Percentiles rank a stretch among this genome's conserved stretches.
Evolutionary conservation across 768 basidiomycete genomes (phyloP).

Genomic region (Polyporus arcularius): DNA sequence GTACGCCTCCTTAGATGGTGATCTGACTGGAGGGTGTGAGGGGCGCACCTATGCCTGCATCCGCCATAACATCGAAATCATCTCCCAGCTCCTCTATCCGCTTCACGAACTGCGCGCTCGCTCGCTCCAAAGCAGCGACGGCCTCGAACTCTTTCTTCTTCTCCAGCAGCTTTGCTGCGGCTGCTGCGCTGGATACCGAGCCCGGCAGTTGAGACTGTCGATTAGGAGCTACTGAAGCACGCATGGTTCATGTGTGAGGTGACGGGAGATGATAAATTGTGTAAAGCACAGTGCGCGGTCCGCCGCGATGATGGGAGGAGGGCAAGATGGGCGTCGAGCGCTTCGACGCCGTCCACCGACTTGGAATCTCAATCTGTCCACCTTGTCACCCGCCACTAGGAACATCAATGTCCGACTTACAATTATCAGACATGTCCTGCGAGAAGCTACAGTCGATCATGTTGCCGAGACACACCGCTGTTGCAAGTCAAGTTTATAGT

Average conservation of each 20-base stretch:
- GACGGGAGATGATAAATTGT: not conserved
- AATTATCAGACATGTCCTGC: too few relatives aligned
- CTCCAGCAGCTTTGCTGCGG: conserved; percentile 59
- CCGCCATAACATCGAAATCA: conserved; percentile 77
- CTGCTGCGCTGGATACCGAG: conserved; percentile 47
- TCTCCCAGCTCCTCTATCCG: conserved; percentile 69
- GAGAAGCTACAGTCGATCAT: too few relatives aligned
- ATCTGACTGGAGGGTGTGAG: not conserved
- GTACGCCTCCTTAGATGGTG: too few relatives aligned
- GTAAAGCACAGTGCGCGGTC: too few relatives aligned
- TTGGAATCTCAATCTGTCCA: too few relatives aligned
- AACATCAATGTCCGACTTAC: too few relatives aligned
- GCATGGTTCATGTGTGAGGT: conserved; percentile 37
- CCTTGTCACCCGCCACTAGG: too few relatives aligned
- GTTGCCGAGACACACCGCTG: too few relatives aligned
- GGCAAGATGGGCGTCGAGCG: too few relatives aligned
- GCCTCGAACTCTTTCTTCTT: conserved; percentile 85
- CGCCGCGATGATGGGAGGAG: too few relatives aligned
- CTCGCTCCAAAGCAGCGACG: conserved; percentile 68
- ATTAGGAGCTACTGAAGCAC: conserved; percentile 55
- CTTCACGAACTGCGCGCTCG: conserved; percentile 62
- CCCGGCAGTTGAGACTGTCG: conserved; percentile 50
- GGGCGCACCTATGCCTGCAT: conserved; percentile 65
- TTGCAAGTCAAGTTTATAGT: too few relatives aligned
- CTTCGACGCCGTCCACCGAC: too few relatives aligned